Evolutionary conservation across 192 early-diverging fungal genomes (phyloP).

Genomic region (Gamsiella multidivaricata): DNA sequence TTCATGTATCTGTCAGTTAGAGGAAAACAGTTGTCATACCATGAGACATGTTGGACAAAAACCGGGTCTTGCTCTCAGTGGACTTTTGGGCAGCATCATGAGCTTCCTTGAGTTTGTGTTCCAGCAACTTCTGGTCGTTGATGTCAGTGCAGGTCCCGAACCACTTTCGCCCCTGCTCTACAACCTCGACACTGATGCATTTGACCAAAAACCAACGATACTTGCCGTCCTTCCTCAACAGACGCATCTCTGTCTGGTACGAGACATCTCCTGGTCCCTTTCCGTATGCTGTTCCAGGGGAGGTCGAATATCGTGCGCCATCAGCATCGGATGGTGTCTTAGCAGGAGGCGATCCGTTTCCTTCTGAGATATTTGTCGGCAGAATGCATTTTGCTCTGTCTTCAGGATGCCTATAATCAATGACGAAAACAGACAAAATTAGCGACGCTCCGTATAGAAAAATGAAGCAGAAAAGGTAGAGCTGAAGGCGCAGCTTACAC

Average conservation of each 20-base stretch:
- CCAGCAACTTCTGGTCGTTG: conserved; percentile 68
- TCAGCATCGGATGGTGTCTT: not conserved
- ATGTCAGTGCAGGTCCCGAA: conserved; percentile 72
- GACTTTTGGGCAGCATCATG: conserved; percentile 69
- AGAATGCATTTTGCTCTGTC: conserved; percentile 59
- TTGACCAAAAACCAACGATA: conserved; percentile 69
- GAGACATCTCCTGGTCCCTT: conserved; percentile 48
- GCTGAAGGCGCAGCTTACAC: conserved; percentile 27
- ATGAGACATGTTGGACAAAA: conserved; percentile 72
- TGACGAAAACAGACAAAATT: no score
- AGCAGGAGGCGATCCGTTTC: conserved; percentile 8
- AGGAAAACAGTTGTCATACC: no score
- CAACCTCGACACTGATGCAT: conserved; percentile 64
- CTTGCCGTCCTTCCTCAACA: conserved; percentile 55
- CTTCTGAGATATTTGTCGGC: conserved; percentile 54
- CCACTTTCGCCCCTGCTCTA: conserved; percentile 62
- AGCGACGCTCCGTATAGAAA: no score
- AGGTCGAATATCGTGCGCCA: conserved; percentile 11
- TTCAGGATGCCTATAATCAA: conserved; percentile 55
- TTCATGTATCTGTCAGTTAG: no score
- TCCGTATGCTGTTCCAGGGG: conserved; percentile 21
- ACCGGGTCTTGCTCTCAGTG: conserved; percentile 70
- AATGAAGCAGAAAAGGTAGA: not conserved
- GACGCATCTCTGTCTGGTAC: conserved; percentile 60
- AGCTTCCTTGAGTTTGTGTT: conserved; percentile 67